A percentile compares a stretch with the other conserved stretches of the same genome.
Conservation (phyloP, 345 rosid species). For the Moringa oleifera region DNA sequence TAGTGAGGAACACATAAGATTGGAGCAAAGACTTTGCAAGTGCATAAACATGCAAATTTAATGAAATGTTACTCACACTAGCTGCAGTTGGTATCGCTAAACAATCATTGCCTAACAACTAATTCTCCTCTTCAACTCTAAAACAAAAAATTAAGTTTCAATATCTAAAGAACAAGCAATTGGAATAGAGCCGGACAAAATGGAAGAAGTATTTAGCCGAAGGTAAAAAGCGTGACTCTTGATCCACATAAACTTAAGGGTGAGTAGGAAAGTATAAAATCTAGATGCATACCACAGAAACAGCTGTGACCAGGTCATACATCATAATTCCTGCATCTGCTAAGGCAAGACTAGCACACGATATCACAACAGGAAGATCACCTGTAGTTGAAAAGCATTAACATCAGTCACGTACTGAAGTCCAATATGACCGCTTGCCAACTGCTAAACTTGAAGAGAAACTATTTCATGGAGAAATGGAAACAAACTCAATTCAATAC, state of each 20-base stretch:
- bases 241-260: not conserved
- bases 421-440: too few species aligned
- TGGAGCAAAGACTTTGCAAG: not conserved
- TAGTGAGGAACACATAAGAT: not conserved
- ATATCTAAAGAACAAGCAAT: not conserved
- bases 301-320: slow-evolving; percentile 89
- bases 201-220: not conserved
- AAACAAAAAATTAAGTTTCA: not conserved
- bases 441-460: too few species aligned
- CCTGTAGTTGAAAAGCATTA: slow-evolving; percentile 37
- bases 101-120: not conserved
- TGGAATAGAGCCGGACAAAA: not conserved
- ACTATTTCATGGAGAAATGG: not conserved
- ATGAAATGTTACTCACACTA: not conserved
- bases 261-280: not conserved
- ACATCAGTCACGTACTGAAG: slow-evolving; percentile 4
- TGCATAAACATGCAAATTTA: not conserved
- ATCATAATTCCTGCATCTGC: slow-evolving; percentile 98
- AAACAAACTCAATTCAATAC: not conserved
- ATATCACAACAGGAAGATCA: slow-evolving; percentile 83
- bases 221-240: not conserved
- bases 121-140: not conserved
- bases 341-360: slow-evolving; percentile 95
- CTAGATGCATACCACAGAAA: slow-evolving; percentile 61
- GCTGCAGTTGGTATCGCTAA: not conserved